A percentile compares a stretch with the other conserved stretches of the same genome.
Conservation (phyloP, 768 basidiomycete genomes). For the Auriculariales sp. region DNA sequence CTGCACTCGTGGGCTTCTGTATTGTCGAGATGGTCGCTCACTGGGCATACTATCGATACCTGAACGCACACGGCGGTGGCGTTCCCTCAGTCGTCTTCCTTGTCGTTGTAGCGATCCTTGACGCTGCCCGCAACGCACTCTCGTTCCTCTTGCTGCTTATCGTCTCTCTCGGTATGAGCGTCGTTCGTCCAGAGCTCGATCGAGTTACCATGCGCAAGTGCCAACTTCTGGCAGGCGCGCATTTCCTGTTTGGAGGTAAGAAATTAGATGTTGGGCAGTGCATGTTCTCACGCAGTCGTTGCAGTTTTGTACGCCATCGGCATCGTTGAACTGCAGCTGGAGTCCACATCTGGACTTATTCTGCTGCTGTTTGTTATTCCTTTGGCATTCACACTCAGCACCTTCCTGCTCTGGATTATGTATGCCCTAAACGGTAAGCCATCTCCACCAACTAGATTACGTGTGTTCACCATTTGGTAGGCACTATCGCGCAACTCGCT, state of each 20-base stretch:
- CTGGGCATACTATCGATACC: slow-evolving; percentile 88
- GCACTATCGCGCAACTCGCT: slow-evolving; percentile 76
- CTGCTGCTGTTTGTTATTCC: slow-evolving; percentile 87
- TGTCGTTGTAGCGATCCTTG: slow-evolving; percentile 88
- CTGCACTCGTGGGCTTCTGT: slow-evolving; percentile 71
- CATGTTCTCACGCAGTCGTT: not conserved
- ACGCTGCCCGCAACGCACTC: slow-evolving; percentile 86
- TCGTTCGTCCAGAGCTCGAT: slow-evolving; percentile 81
- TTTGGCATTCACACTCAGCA: slow-evolving; percentile 86
- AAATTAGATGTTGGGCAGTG: not conserved
- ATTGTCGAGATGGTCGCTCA: slow-evolving; percentile 90
- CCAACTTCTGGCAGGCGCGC: slow-evolving; percentile 64
- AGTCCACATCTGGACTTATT: slow-evolving; percentile 74
- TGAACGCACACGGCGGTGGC: slow-evolving; percentile 73
- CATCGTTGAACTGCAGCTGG: slow-evolving; percentile 83
- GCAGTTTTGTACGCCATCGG: slow-evolving; percentile 86
- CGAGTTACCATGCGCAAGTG: slow-evolving; percentile 64
- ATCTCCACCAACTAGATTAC: not conserved
- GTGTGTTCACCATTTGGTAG: slow-evolving; percentile 23
- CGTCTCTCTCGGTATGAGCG: slow-evolving; percentile 82
- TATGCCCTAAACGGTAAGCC: slow-evolving; percentile 69
- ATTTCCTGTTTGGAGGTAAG: slow-evolving; percentile 90
- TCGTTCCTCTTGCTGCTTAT: slow-evolving; percentile 92
- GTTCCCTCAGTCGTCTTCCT: slow-evolving; percentile 77
- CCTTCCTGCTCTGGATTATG: slow-evolving; percentile 93